Evolutionary conservation across 2,329 filamentous ascomycete genomes (phyloP), one percentile per base, ranked within the genome.

Genomic region (Penicillium sp.): DNA sequence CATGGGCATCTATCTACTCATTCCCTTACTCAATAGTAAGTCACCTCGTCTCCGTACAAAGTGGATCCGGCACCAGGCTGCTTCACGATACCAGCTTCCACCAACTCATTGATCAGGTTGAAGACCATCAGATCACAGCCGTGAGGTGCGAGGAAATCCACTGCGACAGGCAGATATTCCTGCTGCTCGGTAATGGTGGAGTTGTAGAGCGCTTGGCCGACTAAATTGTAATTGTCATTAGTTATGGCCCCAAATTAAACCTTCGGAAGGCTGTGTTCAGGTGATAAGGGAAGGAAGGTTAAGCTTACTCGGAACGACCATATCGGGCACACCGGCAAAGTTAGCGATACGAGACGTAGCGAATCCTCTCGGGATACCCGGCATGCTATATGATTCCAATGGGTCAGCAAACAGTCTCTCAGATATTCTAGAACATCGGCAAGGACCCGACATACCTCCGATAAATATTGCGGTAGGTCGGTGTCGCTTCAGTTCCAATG

Each of bases 91-190:
- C 44, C 44, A n/a, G 29, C 44, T 16, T 34, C 29, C 2, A 47
- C 75, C 55, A 87, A 59, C 41, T 83, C 81, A 49, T 78, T 72
- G 2, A 84, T 81, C 49, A 87, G 68, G 43, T 76, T 78, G 41
- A 81, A 82, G 27, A 87, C 64, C 73, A 87, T 76, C 0, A 82
- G 81, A 70, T 87, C 85, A 60, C 85, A 88, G 0, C 84, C 84
- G 60, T 79, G 81, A 0, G 83, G 81, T 0, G 78, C 84, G 71
- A 87, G 72, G 21, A 87, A 72, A 59, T 84, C 77, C 0, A 86
- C 78, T 0, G 82, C 80, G 0, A 87, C 84, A 0, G 85, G 85
- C 34, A 87, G 67, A 45, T 77, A 75, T 66, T 84, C 81, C 0
- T 72, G 72, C 54, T 81, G 76, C 0, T 73, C 60, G 0, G 81